Conservation (phyloP, 1,284 basidiomycete species). For the Trametes polyzona region DNA sequence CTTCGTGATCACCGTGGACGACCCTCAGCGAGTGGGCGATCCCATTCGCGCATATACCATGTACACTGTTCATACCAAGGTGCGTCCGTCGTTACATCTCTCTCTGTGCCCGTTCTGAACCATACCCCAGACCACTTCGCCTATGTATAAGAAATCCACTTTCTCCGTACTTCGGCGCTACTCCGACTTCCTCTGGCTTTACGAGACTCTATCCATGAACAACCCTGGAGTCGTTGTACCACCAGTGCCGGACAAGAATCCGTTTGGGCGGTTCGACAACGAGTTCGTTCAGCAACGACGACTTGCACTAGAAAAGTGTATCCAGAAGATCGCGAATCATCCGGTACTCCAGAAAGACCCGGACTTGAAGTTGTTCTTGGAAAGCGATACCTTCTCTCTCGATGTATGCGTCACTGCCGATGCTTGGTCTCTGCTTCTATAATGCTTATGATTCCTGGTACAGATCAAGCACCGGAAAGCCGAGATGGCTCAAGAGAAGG, state of each 20-base stretch:
- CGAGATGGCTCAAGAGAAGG: constrained; percentile 73
- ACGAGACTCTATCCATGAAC: constrained; percentile 86
- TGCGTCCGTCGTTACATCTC: constrained; percentile 38
- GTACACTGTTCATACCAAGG: constrained; percentile 91
- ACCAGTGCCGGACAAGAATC: constrained; percentile 94
- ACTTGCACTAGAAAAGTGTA: constrained; percentile 84
- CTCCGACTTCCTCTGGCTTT: constrained; percentile 97
- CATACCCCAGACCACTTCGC: constrained; percentile 73
- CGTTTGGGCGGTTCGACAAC: constrained; percentile 89
- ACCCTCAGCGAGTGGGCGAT: constrained; percentile 93
- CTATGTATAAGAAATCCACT: constrained; percentile 76
- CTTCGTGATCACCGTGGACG: constrained; percentile 85
- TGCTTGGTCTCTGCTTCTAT: background rate
- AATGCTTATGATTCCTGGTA: background rate
- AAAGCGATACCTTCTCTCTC: constrained; percentile 83
- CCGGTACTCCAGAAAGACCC: constrained; percentile 84
- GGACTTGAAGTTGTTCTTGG: constrained; percentile 87
- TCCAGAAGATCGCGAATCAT: constrained; percentile 88
- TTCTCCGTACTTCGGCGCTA: constrained; percentile 95
- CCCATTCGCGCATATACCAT: constrained; percentile 91
- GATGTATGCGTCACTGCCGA: constrained; percentile 61
- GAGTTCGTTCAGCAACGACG: constrained; percentile 88
- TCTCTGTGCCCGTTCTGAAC: constrained; percentile 2
- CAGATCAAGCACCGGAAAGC: constrained; percentile 89
- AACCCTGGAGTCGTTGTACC: constrained; percentile 98